Evolutionary conservation across 2,329 filamentous ascomycete species (phyloP), one percentile per base, ranked within the genome.

Genomic region (Pseudocercospora ulei): DNA sequence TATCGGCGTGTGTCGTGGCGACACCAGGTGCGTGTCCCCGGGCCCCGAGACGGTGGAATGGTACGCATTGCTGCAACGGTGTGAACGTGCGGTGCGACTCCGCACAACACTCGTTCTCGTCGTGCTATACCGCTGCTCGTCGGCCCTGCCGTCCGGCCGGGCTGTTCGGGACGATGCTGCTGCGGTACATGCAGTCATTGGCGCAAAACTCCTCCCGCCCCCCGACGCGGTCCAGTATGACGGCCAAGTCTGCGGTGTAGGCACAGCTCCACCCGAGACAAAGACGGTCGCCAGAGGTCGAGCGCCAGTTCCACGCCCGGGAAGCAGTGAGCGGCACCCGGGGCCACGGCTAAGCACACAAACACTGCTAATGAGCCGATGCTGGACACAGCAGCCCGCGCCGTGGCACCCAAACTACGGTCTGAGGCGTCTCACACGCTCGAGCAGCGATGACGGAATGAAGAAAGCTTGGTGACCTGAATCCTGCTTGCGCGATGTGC

Each of bases 61-160:
- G 55, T 43, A 49, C 52, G 48, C 51, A 43, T 41, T 43, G 28
- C 44, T 53, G 49, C 48, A 44, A 52, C 50, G 43, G 41, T 52
- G 47, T 42, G 42, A 50, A 44, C 46, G 47, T 51, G 51, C 38
- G 49, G 52, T 54, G 47, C 43, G 36, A 54, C 54, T 38, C 36
- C 39, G 23, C 36, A 39, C 39, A 24, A 43, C 30, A 28, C 39
- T 40, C 47, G 40, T 47, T 47, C 37, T 49, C 44, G 47, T 49
- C 33, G 26, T 40, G 40, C 35, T 42, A 39, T 42, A 42, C 43
- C 17, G 18, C 31, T 34, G 28, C 20, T 33, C 28, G 25, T 47
- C 37, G 47, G 39, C 13, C 35, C 34, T 20, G 39, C 44, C 44
- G 41, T 37, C 34, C 25, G 26, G 41, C 33, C 34, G 40, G 35